These are phyloP conservation scores for Catenaria anguillulae DNA, from an alignment of 371 early-diverging fungal genomes.

Conservation along the genomic window DNA sequence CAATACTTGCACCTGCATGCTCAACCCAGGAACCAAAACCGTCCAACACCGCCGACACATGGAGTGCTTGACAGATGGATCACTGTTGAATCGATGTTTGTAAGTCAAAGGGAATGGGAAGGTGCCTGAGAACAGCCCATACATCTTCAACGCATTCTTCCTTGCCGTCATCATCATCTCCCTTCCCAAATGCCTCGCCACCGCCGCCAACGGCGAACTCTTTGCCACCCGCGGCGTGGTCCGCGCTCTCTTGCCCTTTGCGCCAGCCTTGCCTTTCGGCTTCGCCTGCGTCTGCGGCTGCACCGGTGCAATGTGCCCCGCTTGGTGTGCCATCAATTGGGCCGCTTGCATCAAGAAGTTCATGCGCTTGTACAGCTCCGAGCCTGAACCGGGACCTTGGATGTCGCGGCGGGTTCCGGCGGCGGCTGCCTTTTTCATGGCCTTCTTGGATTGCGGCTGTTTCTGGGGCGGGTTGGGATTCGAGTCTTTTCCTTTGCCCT, in stretches of 20 bases:
- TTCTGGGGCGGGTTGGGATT: no score
- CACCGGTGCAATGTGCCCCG: no score
- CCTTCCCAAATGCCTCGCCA: neutral
- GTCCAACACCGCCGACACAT: neutral
- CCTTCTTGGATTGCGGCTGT: no score
- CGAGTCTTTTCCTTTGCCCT: no score
- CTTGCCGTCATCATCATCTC: neutral
- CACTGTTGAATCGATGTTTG: no score
- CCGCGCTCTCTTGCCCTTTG: no score
- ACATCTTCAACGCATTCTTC: neutral
- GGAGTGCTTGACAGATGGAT: neutral
- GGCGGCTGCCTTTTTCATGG: neutral
- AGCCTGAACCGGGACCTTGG: neutral
- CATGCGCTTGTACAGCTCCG: neutral
- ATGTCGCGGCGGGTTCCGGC: neutral
- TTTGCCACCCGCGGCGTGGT: no score
- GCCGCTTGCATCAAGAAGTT: neutral
- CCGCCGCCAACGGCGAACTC: neutral
- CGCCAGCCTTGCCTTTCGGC: no score
- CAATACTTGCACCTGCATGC: no score
- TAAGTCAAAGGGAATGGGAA: no score
- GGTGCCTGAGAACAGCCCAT: no score
- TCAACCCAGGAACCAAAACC: neutral
- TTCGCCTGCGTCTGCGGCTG: no score
- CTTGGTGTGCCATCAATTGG: neutral